A percentile compares a stretch with the other conserved stretches of the same genome.
phyloP scores from a whole-genome alignment of 768 basidiomycete genomes.

The Tylopilus sp. region DNA sequence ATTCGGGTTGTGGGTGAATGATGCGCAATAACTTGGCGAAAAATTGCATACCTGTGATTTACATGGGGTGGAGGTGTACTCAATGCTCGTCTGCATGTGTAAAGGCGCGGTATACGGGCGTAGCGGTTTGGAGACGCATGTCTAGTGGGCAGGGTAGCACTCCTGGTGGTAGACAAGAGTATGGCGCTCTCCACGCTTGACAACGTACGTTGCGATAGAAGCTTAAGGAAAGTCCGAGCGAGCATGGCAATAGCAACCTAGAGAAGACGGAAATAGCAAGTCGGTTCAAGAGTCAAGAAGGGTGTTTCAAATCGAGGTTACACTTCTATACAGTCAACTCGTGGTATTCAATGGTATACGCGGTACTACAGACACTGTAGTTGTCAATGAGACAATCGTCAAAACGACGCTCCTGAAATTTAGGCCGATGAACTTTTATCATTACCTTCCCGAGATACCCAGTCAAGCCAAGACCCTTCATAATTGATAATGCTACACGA shows the following conservation, averaged over 20 bases:
- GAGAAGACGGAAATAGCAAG: not conserved
- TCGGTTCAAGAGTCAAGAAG: not conserved
- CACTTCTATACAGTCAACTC: too few species aligned
- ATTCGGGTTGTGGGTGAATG: not conserved
- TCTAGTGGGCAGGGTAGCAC: not conserved
- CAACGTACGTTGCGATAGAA: slow-evolving; percentile 8
- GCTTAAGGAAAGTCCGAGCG: slow-evolving; percentile 15
- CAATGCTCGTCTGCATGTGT: slow-evolving; percentile 20
- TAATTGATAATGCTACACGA: slow-evolving; percentile 62
- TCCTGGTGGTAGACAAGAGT: slow-evolving; percentile 7
- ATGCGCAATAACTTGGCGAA: not conserved
- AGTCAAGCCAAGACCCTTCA: slow-evolving; percentile 86
- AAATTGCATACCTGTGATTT: slow-evolving; percentile 45
- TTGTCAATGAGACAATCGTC: not conserved
- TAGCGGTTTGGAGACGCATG: not conserved
- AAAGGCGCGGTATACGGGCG: not conserved
- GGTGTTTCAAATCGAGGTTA: not conserved
- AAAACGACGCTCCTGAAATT: not conserved
- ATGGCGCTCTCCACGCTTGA: not conserved
- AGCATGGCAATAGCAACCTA: slow-evolving; percentile 13
- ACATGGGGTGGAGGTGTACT: slow-evolving; percentile 58
- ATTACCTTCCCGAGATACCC: slow-evolving; percentile 57
- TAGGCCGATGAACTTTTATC: slow-evolving; percentile 25
- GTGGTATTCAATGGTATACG: not conserved
- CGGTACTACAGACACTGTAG: slow-evolving; percentile 3